Percentiles rank a stretch among this genome's conserved stretches.
These are phyloP conservation scores for Sonneratia alba DNA, from an alignment of 345 rosid genomes.

Conservation along the genomic window DNA sequence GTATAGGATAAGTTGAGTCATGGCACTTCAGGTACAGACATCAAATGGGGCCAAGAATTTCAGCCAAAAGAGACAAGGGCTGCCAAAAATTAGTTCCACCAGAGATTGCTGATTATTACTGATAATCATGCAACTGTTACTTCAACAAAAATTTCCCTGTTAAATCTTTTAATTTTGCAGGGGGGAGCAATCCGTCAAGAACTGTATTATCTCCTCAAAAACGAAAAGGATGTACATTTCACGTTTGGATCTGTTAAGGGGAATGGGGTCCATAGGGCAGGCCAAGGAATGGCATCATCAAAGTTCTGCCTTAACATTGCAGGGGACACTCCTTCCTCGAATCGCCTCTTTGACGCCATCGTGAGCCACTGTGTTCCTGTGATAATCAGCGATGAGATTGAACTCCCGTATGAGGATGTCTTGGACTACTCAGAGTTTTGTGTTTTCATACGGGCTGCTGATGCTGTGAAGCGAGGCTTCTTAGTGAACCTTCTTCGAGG, in stretches of 20 bases:
- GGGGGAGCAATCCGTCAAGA: constrained; percentile 80
- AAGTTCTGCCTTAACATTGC: constrained; percentile 88
- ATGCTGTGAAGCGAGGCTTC: constrained; percentile 60
- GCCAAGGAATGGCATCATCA: constrained; percentile 80
- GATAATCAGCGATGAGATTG: constrained; percentile 74
- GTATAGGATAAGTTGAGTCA: background rate
- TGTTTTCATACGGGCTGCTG: constrained; percentile 54
- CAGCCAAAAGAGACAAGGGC: background rate
- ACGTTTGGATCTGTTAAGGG: constrained; percentile 61
- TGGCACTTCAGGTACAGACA: background rate
- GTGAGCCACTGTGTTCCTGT: constrained; percentile 87
- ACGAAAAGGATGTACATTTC: constrained; percentile 82
- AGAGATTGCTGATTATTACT: background rate
- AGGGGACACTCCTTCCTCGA: constrained; percentile 93
- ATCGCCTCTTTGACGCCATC: constrained; percentile 83
- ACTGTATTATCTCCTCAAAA: constrained; percentile 74
- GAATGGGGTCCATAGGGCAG: constrained; percentile 51
- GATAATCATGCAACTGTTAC: background rate
- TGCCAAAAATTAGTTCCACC: background rate
- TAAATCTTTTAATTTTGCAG: constrained; percentile 21
- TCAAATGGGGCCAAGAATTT: background rate
- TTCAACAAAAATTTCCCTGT: background rate
- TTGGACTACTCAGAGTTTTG: constrained; percentile 74
- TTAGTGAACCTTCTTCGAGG: constrained; percentile 58
- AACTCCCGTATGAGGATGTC: constrained; percentile 84